Evolutionary conservation across 495 filamentous ascomycete genomes (phyloP).

Genomic region (Aspergillus olivimuriae): DNA sequence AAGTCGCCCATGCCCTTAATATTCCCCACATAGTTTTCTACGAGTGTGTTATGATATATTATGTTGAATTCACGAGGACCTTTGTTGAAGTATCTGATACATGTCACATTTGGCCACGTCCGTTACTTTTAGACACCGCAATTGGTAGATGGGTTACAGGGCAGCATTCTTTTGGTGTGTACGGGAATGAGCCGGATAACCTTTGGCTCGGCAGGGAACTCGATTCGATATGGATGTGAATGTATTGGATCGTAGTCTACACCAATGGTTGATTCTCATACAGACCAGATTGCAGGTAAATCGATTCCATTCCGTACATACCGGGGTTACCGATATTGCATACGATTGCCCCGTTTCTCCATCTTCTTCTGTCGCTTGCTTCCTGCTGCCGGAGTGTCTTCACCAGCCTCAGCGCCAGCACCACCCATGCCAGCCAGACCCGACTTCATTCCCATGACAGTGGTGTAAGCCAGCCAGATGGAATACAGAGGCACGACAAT

Average conservation of each 20-base stretch:
- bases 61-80: conserved; percentile 1
- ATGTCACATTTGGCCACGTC: neutral
- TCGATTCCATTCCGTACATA: too few species aligned
- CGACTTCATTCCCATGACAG: conserved; percentile 57
- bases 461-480: conserved; percentile 58
- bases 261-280: too few species aligned
- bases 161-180: too few species aligned
- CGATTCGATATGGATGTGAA: neutral
- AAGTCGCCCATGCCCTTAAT: conserved; percentile 15
- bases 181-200: too few species aligned
- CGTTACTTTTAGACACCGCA: neutral
- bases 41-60: conserved; percentile 19
- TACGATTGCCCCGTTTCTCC: conserved; percentile 51
- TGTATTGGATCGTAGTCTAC: too few species aligned
- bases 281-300: too few species aligned
- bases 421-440: conserved; percentile 55
- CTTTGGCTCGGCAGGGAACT: neutral
- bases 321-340: conserved; percentile 43
- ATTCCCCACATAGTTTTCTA: conserved; percentile 40
- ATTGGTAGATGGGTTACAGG: too few species aligned
- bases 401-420: conserved; percentile 21
- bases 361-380: conserved; percentile 60
- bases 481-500: conserved; percentile 64
- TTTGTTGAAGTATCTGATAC: neutral
- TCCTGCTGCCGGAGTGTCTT: conserved; percentile 23